These are phyloP conservation scores for Dryadomyces quercus-mongolicae DNA, from an alignment of 2,329 filamentous ascomycete genomes.

Conservation along the genomic window DNA sequence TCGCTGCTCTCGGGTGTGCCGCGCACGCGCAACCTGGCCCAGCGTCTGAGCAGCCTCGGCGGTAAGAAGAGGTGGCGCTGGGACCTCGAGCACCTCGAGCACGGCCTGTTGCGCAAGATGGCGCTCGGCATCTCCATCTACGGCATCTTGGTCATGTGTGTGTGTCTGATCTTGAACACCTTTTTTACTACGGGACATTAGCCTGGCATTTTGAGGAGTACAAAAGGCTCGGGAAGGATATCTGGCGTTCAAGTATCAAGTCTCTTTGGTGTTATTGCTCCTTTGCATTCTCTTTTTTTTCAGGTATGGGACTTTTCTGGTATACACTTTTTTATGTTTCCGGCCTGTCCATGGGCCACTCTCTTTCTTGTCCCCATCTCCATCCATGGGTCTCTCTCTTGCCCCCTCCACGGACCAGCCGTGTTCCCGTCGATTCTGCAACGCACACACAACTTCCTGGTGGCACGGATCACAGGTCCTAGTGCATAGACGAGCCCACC, in stretches of 20 bases:
- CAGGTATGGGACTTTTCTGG: too few species aligned
- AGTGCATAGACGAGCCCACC: not conserved
- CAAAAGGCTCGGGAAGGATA: not conserved
- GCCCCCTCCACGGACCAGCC: too few species aligned
- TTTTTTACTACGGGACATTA: constrained; percentile 61
- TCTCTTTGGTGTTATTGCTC: not conserved
- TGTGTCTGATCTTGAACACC: constrained; percentile 75
- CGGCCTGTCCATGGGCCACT: too few species aligned
- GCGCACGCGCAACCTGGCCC: constrained; percentile 21
- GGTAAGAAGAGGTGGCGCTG: constrained; percentile 45
- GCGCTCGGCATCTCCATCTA: constrained; percentile 71
- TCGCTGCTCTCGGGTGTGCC: constrained; percentile 31
- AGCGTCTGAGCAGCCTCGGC: constrained; percentile 27
- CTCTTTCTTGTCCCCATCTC: too few species aligned
- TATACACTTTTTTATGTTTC: too few species aligned
- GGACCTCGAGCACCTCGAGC: constrained; percentile 52
- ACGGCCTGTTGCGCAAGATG: constrained; percentile 54
- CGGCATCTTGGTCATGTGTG: constrained; percentile 76
- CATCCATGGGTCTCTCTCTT: too few species aligned
- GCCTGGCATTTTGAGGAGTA: not conserved
- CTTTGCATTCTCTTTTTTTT: not conserved
- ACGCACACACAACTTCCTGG: not conserved
- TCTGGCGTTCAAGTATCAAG: not conserved
- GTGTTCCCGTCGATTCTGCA: not conserved
- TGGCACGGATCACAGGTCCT: not conserved